Evolutionary conservation across 2,329 filamentous ascomycete species (phyloP).

Genomic region (Fusarium tjaetaba): DNA sequence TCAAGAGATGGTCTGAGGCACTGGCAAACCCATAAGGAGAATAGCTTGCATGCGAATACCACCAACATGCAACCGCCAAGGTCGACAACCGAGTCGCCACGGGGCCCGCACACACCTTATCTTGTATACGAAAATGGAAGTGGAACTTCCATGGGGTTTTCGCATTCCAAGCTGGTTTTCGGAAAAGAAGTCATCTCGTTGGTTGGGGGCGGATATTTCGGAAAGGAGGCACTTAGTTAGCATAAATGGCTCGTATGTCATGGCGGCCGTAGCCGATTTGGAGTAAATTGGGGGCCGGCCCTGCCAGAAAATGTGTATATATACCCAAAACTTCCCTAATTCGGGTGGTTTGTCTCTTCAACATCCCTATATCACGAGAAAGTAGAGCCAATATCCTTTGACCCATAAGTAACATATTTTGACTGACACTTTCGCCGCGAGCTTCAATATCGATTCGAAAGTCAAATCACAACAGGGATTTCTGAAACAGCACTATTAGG

Average conservation of each 20-base stretch:
- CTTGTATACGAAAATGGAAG: not conserved
- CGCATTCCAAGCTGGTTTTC: slow-evolving; percentile 19
- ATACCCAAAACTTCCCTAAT: not conserved
- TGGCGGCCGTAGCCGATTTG: not conserved
- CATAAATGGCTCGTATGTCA: slow-evolving; percentile 21
- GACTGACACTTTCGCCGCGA: no score
- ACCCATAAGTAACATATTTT: no score
- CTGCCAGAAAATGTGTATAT: not conserved
- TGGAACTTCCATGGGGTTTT: slow-evolving; percentile 16
- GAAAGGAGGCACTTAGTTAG: not conserved
- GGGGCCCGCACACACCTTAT: slow-evolving; percentile 3
- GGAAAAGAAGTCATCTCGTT: slow-evolving; percentile 9
- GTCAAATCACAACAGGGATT: not conserved
- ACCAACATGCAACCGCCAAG: not conserved
- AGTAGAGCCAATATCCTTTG: not conserved
- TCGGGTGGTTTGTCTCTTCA: not conserved
- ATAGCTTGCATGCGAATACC: not conserved
- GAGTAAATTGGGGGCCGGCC: not conserved
- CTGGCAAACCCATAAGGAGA: not conserved
- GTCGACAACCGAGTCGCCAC: slow-evolving; percentile 4
- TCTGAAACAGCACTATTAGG: not conserved
- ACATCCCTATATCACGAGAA: not conserved
- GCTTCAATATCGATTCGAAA: not conserved
- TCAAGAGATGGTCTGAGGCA: not conserved
- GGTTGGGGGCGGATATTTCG: slow-evolving; percentile 8